Evolutionary conservation across 129 eudicot genomes (phyloP).

Genomic region (carrot (Daucus carota)): DNA sequence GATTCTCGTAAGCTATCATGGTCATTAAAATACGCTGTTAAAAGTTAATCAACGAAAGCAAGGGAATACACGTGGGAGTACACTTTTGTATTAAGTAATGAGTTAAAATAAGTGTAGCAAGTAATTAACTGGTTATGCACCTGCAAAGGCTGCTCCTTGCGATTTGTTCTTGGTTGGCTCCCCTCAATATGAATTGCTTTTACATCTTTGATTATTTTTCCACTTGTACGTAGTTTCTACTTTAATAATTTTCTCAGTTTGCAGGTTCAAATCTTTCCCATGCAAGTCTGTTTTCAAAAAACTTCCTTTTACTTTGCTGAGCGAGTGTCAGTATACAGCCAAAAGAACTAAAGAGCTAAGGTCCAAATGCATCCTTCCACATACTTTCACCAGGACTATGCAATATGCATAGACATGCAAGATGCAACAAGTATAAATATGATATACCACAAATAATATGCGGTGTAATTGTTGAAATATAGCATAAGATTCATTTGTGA

Average conservation of each 20-base stretch:
- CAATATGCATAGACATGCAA: background rate
- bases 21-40: too few relatives aligned
- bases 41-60: too few relatives aligned
- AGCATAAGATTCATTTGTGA: too few relatives aligned
- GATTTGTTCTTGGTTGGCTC: background rate
- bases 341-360: constrained; percentile 21
- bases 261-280: constrained; percentile 27
- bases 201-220: constrained; percentile 7
- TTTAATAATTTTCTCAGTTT: background rate
- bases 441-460: too few relatives aligned
- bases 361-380: constrained; percentile 16
- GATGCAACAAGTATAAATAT: background rate
- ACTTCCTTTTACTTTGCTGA: constrained; percentile 25
- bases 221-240: background rate
- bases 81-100: background rate
- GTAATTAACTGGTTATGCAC: background rate
- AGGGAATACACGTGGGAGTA: background rate
- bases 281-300: constrained; percentile 27
- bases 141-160: background rate
- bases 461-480: too few relatives aligned
- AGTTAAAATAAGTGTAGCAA: background rate
- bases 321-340: constrained; percentile 18
- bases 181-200: constrained; percentile 4
- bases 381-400: background rate
- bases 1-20: too few relatives aligned